phyloP scores from a whole-genome alignment of 768 basidiomycete genomes.

The Atractiella rhizophila region DNA sequence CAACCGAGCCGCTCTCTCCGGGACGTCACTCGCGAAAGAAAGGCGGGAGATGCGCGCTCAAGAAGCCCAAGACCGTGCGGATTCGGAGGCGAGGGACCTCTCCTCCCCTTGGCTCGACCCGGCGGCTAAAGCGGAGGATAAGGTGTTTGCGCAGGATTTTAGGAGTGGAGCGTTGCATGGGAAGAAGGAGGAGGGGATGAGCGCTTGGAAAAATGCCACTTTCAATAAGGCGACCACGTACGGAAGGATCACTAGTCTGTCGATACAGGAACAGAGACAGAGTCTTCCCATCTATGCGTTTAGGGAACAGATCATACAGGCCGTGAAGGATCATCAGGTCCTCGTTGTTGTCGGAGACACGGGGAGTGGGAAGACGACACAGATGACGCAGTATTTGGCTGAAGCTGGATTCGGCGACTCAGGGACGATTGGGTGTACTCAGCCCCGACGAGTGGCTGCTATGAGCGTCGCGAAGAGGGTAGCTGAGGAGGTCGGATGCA shows the following conservation, averaged over 20 bases:
- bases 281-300: constrained; percentile 86
- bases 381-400: constrained; percentile 95
- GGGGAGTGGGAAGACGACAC: constrained; percentile 94
- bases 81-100: constrained; percentile 82
- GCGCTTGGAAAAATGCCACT: constrained; percentile 71
- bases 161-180: constrained; percentile 28
- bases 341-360: constrained; percentile 97
- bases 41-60: constrained; percentile 79
- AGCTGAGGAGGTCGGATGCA: constrained; percentile 89
- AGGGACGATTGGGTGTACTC: constrained; percentile 85
- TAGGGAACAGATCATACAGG: constrained; percentile 62
- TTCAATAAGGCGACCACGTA: constrained; percentile 92
- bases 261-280: constrained; percentile 79
- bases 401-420: constrained; percentile 77
- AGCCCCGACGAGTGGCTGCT: constrained; percentile 95
- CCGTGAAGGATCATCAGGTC: constrained; percentile 83
- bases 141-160: constrained; percentile 76
- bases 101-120: constrained; percentile 94
- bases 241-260: constrained; percentile 67
- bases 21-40: constrained; percentile 81
- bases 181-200: constrained; percentile 55
- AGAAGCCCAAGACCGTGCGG: constrained; percentile 77
- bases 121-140: constrained; percentile 69
- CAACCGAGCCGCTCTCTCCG: constrained; percentile 81
- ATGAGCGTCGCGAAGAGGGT: constrained; percentile 99